Evolutionary conservation across 176 grass and related monocot species (phyloP).

Genomic region (Aegilops bicornis): DNA sequence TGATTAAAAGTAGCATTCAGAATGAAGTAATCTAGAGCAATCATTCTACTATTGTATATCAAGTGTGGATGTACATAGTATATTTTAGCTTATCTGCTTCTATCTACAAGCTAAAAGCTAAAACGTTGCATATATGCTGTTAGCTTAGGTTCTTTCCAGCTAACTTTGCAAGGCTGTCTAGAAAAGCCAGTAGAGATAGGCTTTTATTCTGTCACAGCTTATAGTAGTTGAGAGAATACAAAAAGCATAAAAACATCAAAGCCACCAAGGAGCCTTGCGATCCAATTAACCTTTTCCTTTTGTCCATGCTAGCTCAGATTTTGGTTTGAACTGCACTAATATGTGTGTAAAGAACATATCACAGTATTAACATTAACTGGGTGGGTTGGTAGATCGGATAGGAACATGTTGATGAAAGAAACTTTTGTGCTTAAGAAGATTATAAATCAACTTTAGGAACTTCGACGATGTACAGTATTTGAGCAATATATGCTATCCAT

Average conservation of each 20-base stretch:
- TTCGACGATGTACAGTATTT: constrained; percentile 9
- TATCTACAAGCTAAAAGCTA: not conserved
- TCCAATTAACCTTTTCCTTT: not conserved
- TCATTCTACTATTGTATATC: not conserved
- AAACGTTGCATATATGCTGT: not conserved
- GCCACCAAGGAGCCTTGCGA: not conserved
- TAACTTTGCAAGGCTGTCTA: not conserved
- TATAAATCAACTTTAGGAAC: not conserved
- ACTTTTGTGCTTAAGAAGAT: not conserved
- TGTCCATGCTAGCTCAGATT: not conserved
- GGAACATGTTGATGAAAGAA: not conserved
- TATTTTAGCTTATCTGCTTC: not conserved
- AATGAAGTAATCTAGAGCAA: not conserved
- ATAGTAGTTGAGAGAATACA: not conserved
- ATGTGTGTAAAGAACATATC: not conserved
- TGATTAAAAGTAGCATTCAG: not conserved
- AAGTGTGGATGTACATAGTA: not conserved
- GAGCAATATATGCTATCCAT: constrained; percentile 4
- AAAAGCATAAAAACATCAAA: not conserved
- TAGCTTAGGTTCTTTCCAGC: not conserved
- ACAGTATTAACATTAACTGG: not conserved
- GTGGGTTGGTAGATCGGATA: not conserved
- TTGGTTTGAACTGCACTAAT: not conserved
- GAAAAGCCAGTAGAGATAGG: not conserved
- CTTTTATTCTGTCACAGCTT: not conserved